phyloP scores from a whole-genome alignment of 2,329 filamentous ascomycete genomes.

The Microdochium paspali region DNA sequence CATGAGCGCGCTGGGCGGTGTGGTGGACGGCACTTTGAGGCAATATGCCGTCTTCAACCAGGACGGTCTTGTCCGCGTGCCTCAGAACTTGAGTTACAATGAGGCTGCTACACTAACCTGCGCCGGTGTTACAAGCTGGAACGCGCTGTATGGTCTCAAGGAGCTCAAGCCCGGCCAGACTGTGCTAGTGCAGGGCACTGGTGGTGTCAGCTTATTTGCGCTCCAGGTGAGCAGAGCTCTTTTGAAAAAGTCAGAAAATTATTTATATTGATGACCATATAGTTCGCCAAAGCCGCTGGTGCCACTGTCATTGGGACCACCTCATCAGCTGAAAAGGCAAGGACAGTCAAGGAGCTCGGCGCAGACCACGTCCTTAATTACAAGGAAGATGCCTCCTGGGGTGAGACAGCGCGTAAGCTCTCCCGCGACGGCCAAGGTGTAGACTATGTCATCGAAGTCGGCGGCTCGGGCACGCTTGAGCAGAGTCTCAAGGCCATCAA shows the following conservation, averaged over 20 bases:
- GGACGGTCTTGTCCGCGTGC: constrained; percentile 55
- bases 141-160: constrained; percentile 49
- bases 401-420: constrained; percentile 29
- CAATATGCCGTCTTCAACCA: constrained; percentile 60
- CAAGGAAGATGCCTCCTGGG: constrained; percentile 34
- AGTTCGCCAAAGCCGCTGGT: constrained; percentile 40
- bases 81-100: constrained; percentile 39
- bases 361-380: constrained; percentile 43
- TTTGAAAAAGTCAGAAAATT: neutral
- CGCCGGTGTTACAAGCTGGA: constrained; percentile 57
- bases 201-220: constrained; percentile 58
- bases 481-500: constrained; percentile 35
- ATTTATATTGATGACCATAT: neutral
- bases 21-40: constrained; percentile 57
- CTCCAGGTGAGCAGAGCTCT: constrained; percentile 30
- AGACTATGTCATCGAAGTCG: constrained; percentile 39
- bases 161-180: constrained; percentile 42
- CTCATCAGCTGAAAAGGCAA: constrained; percentile 31
- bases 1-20: constrained; percentile 56
- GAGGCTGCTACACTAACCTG: constrained; percentile 51
- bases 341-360: constrained; percentile 32
- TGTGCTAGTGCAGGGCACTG: constrained; percentile 62
- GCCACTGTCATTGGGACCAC: constrained; percentile 40
- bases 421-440: constrained; percentile 31
- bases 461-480: constrained; percentile 29